Evolutionary conservation across 768 basidiomycete genomes (phyloP).

Genomic region (Holtermannia corniformis): DNA sequence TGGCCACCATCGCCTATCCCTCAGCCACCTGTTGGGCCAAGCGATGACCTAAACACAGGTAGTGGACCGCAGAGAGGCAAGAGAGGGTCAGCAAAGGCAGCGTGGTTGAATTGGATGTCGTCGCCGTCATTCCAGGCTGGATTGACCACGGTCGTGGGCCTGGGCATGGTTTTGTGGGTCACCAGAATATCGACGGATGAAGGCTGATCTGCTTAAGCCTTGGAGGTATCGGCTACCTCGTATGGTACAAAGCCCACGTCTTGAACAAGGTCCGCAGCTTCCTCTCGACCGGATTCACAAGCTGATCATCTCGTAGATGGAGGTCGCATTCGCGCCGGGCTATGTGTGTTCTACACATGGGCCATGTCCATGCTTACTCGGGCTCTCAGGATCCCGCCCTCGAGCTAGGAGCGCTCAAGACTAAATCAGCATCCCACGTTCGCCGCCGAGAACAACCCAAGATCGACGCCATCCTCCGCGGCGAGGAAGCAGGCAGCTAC

Average conservation of each 20-base stretch:
- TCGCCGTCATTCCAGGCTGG: conserved; percentile 35
- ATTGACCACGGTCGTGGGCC: conserved; percentile 34
- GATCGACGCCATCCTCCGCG: conserved; percentile 70
- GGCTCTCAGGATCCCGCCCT: conserved; percentile 29
- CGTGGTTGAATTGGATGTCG: conserved; percentile 22
- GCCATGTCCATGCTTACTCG: neutral
- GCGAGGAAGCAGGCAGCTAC: conserved; percentile 62
- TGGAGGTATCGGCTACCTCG: conserved; percentile 62
- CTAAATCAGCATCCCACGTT: conserved; percentile 47
- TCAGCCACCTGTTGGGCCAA: conserved; percentile 28
- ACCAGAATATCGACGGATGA: neutral
- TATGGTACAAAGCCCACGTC: conserved; percentile 75
- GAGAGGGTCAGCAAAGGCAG: conserved; percentile 6
- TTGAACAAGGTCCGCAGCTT: conserved; percentile 55
- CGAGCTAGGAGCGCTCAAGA: conserved; percentile 25
- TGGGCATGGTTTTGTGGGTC: conserved; percentile 31
- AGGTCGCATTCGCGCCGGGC: conserved; percentile 64
- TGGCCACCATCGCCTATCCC: conserved; percentile 36
- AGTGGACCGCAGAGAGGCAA: neutral
- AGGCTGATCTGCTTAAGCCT: conserved; percentile 43
- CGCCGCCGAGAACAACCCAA: conserved; percentile 63
- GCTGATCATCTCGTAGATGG: conserved; percentile 49
- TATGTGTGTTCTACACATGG: conserved; percentile 52
- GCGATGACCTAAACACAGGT: conserved; percentile 9
- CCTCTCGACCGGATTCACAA: no score